Conservation (phyloP, 495 filamentous ascomycete species). For the Alectoria sarmentosa region DNA sequence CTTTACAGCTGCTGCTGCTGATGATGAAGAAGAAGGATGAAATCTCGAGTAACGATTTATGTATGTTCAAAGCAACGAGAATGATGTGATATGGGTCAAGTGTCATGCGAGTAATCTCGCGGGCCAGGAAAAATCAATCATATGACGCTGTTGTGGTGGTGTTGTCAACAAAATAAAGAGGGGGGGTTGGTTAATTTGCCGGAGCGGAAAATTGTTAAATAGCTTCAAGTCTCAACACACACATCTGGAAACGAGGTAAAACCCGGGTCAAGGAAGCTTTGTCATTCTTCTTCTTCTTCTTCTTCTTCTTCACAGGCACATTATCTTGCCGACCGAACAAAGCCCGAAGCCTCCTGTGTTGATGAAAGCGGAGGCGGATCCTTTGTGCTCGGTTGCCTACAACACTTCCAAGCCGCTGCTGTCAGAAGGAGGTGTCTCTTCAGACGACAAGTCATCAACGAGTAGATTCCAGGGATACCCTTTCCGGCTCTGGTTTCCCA, state of each 20-base stretch:
- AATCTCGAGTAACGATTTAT: background rate
- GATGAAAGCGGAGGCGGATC: background rate
- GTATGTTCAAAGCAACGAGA: background rate
- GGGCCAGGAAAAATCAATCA: too few species aligned
- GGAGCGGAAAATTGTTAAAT: background rate
- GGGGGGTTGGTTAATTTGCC: background rate
- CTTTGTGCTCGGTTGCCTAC: background rate
- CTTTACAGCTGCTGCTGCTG: too few species aligned
- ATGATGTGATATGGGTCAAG: background rate
- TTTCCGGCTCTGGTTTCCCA: background rate
- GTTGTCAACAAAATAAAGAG: background rate
- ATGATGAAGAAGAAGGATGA: background rate
- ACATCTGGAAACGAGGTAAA: too few species aligned
- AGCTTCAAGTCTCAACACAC: background rate
- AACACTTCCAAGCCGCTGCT: too few species aligned
- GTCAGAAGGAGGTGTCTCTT: background rate
- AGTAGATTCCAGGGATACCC: background rate
- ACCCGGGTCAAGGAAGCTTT: background rate
- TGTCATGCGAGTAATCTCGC: background rate
- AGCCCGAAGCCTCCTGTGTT: background rate
- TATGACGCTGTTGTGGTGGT: too few species aligned
- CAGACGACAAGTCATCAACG: background rate
- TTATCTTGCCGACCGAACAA: background rate
- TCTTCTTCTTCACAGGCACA: too few species aligned
- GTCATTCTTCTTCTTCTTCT: too few species aligned